Evolutionary conservation across 768 basidiomycete species (phyloP).

Genomic region (Trametes cubensis): DNA sequence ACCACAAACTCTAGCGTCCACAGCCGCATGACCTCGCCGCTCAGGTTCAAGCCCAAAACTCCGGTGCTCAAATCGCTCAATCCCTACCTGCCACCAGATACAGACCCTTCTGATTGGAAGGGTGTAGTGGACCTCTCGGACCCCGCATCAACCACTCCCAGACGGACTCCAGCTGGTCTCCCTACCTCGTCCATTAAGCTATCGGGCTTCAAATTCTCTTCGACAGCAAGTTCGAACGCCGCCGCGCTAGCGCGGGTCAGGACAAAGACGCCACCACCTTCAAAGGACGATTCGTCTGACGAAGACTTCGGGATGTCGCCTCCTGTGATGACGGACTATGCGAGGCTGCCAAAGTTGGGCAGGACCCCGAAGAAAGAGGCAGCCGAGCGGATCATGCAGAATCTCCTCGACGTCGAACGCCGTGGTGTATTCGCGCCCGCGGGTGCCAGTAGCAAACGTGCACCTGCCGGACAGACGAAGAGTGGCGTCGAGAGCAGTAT

Average conservation of each 20-base stretch:
- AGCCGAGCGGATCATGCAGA: slow-evolving; percentile 65
- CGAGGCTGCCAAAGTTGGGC: slow-evolving; percentile 46
- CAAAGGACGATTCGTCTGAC: slow-evolving; percentile 43
- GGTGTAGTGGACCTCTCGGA: slow-evolving; percentile 75
- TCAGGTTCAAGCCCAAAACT: slow-evolving; percentile 61
- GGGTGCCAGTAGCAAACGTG: slow-evolving; percentile 1
- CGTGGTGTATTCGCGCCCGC: slow-evolving; percentile 18
- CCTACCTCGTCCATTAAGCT: slow-evolving; percentile 18
- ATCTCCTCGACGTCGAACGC: slow-evolving; percentile 48
- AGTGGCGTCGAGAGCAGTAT: slow-evolving; percentile 54
- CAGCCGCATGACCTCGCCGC: slow-evolving; percentile 45
- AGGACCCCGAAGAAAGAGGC: slow-evolving; percentile 76
- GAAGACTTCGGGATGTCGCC: slow-evolving; percentile 51
- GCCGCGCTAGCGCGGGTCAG: slow-evolving; percentile 14
- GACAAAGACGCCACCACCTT: slow-evolving; percentile 18
- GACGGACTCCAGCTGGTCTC: slow-evolving; percentile 29
- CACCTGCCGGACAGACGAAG: slow-evolving; percentile 9
- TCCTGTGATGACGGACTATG: slow-evolving; percentile 57
- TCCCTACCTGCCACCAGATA: slow-evolving; percentile 59
- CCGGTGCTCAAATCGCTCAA: slow-evolving; percentile 58
- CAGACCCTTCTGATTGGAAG: slow-evolving; percentile 60
- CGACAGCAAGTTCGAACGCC: slow-evolving; percentile 1
- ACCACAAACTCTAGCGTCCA: slow-evolving; percentile 16
- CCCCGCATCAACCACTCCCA: slow-evolving; percentile 51
- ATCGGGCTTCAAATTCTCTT: slow-evolving; percentile 14